Conservation (phyloP, 495 filamentous ascomycete species). For the Lichenothelia convexa region DNA sequence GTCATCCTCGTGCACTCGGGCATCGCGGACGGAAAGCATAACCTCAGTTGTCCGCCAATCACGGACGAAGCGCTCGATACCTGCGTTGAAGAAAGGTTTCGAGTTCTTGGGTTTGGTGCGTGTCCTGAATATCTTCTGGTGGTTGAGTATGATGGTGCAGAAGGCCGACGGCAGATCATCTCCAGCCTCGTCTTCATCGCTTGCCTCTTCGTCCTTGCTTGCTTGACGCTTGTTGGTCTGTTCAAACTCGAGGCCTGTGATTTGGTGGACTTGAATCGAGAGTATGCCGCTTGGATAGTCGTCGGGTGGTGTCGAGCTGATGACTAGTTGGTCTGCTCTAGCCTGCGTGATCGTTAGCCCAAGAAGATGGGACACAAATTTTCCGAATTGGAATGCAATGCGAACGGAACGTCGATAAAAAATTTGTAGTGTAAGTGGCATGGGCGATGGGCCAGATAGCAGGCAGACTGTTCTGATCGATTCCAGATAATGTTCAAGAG, state of each 20-base stretch:
- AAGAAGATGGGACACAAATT: no score
- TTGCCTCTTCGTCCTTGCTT: conserved; percentile 21
- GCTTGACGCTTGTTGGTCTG: conserved; percentile 27
- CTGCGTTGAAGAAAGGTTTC: conserved; percentile 63
- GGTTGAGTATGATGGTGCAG: conserved; percentile 52
- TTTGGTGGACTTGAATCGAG: conserved; percentile 53
- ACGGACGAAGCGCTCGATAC: conserved; percentile 50
- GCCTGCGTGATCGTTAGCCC: no score
- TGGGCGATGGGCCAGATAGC: no score
- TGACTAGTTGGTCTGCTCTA: conserved; percentile 30
- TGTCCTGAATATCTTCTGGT: conserved; percentile 50
- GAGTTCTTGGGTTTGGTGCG: conserved; percentile 59
- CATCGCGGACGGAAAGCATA: conserved; percentile 45
- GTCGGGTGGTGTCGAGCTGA: conserved; percentile 36
- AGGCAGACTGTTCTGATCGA: no score
- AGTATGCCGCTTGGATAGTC: conserved; percentile 43
- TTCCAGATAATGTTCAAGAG: no score
- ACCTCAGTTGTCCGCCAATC: conserved; percentile 48
- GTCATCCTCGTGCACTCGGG: conserved; percentile 44
- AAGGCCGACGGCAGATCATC: conserved; percentile 47
- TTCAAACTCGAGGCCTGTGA: conserved; percentile 46
- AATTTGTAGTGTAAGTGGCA: no score
- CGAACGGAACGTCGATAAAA: no score
- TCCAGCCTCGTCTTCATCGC: conserved; percentile 40
- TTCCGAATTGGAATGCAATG: no score